Base-by-base conservation (phyloP, 2,329 filamentous ascomycete species). In the Pestalotiopsis sp. region DNA sequence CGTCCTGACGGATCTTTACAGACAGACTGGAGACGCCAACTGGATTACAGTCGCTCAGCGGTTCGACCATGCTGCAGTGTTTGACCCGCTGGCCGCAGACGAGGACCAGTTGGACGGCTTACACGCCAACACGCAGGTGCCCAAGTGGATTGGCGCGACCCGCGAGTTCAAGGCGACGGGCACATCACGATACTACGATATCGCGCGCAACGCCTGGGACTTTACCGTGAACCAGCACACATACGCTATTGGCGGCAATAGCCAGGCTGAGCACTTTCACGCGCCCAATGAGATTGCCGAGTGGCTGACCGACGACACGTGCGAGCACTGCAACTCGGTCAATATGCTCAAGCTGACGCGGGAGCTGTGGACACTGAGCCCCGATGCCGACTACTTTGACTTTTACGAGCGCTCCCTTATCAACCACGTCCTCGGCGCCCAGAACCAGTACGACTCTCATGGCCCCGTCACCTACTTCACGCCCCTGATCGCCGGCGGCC, bases 271-370 rank as follows among this genome's bases (percentile, higher is more conserved):
- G 72, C 86, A 87, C 73, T 88, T 87, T 74, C 81, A 78, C 14
- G 74, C 75, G 0, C 79, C 85, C 0, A 80, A 86, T 69, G 83
- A 80, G 11, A 87, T 87, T 66, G 78, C 85, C 0, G 73, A 71
- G 2, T 83, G 81, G 65, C 76, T 88, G 12, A 75, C 75, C 3
- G 72, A 76, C 0, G 86, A 88, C 72, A 87, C 85, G 0, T 82
- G 80, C 59, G 86, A 88, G 75, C 81, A 81, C 2, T 87, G 86
- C 76, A 87, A 87, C 74, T 85, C 84, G 0, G 87, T 87, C 74
- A 88, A 88, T 72, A 88, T 87, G 86, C 82, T 87, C 61, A 87
- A 87, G 73, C 75, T 88, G 45, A 86, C 86, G 0, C 80, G 84
- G 0, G 84, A 87, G 67, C 78, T 88, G 4, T 88, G 83, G 82